Conservation (phyloP, 1,139 yeast genomes). For the Suhomyces bribrorum region DNA sequence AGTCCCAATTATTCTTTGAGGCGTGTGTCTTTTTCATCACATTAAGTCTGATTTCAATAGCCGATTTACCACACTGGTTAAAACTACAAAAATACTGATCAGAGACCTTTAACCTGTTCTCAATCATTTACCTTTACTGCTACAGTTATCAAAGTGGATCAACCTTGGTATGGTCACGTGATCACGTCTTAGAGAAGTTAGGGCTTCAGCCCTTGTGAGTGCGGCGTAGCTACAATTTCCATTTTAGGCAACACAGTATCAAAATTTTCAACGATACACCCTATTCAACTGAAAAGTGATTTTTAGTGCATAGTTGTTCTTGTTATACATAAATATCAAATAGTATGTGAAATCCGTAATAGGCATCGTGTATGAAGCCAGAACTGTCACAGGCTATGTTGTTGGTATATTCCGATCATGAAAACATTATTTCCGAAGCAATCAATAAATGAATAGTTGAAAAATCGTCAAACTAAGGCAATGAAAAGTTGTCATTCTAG, state of each 20-base stretch:
- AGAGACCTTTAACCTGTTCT: too few relatives aligned
- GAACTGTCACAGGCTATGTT: neutral
- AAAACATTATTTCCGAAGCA: neutral
- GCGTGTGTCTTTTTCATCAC: too few relatives aligned
- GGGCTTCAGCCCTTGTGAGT: constrained; percentile 15
- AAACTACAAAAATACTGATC: too few relatives aligned
- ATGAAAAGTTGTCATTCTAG: too few relatives aligned
- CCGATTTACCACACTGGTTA: too few relatives aligned
- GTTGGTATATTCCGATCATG: neutral
- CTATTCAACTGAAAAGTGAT: constrained; percentile 8
- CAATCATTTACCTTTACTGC: too few relatives aligned
- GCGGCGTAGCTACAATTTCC: constrained; percentile 9
- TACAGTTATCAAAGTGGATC: neutral
- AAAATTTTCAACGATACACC: constrained; percentile 10
- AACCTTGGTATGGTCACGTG: constrained; percentile 5
- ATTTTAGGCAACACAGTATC: constrained; percentile 4
- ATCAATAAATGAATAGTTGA: neutral
- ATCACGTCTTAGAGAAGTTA: neutral
- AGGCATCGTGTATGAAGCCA: neutral
- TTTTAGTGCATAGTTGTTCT: constrained; percentile 11
- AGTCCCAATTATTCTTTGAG: too few relatives aligned
- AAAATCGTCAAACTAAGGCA: neutral
- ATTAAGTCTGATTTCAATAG: too few relatives aligned
- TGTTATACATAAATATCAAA: constrained; percentile 13
- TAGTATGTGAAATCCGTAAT: constrained; percentile 10